Evolutionary conservation across 2,329 filamentous ascomycete genomes (phyloP).

Genomic region (Stagonosporopsis rhizophila): DNA sequence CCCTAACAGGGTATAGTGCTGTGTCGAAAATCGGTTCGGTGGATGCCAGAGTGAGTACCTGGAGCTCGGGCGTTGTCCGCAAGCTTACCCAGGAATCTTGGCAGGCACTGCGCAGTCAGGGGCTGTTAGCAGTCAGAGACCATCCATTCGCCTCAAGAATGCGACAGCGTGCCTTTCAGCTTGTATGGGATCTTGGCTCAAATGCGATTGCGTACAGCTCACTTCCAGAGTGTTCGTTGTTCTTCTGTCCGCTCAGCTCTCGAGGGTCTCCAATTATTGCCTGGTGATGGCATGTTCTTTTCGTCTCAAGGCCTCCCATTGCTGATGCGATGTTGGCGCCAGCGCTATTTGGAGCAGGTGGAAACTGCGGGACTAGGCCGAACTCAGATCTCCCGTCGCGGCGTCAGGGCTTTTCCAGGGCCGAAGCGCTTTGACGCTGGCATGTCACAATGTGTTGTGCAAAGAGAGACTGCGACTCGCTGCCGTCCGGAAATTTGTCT

Average conservation of each 20-base stretch:
- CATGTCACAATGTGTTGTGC: constrained; percentile 8
- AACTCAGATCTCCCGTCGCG: constrained; percentile 18
- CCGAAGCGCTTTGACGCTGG: constrained; percentile 1
- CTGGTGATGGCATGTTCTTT: not conserved
- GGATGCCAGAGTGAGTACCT: constrained; percentile 9
- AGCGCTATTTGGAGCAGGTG: constrained; percentile 14
- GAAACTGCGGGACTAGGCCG: constrained; percentile 14
- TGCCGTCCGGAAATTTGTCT: constrained; percentile 2
- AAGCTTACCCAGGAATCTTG: constrained; percentile 17
- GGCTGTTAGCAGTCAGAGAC: constrained; percentile 3
- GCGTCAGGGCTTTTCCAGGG: constrained; percentile 3
- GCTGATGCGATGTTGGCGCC: constrained; percentile 15
- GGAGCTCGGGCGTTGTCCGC: constrained; percentile 12
- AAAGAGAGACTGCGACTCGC: constrained; percentile 2
- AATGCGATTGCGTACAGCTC: not conserved
- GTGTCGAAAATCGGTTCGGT: constrained; percentile 8
- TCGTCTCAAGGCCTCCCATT: constrained; percentile 17
- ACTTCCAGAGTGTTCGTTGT: not conserved
- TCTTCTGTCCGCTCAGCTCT: not conserved
- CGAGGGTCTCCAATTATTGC: not conserved
- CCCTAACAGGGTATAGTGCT: constrained; percentile 10
- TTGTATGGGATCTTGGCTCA: not conserved
- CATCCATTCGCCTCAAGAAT: not conserved
- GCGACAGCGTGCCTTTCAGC: not conserved
- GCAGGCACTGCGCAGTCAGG: constrained; percentile 17